Conservation (phyloP, 768 basidiomycete species). For the Mycena leptocephala region DNA sequence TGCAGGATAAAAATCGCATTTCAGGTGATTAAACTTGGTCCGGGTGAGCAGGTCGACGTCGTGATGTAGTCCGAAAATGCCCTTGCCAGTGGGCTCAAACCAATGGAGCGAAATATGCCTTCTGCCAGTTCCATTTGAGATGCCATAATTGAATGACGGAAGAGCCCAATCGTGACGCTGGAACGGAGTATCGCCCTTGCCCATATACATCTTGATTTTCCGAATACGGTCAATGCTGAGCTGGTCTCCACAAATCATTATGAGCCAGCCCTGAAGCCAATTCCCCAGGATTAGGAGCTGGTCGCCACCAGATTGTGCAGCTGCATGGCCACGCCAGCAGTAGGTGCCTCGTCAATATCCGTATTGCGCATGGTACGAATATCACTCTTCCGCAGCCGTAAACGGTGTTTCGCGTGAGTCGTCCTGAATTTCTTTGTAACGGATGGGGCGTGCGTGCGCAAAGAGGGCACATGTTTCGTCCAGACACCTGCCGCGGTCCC, state of each 20-base stretch:
- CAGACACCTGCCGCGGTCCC: not conserved
- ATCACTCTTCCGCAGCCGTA: constrained; percentile 28
- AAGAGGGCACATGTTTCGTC: not conserved
- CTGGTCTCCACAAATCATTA: constrained; percentile 39
- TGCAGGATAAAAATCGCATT: constrained; percentile 36
- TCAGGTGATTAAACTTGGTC: constrained; percentile 29
- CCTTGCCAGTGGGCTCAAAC: constrained; percentile 3
- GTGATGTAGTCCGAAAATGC: constrained; percentile 23
- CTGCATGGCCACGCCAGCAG: constrained; percentile 1
- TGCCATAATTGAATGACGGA: constrained; percentile 40
- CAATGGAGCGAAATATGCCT: constrained; percentile 36
- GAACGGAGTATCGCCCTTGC: constrained; percentile 16
- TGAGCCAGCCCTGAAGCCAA: constrained; percentile 19
- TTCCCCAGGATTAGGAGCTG: constrained; percentile 27
- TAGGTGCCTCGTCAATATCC: constrained; percentile 34
- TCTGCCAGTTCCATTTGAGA: constrained; percentile 36
- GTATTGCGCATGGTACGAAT: constrained; percentile 28
- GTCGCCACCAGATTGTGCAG: constrained; percentile 23
- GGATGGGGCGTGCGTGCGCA: not conserved
- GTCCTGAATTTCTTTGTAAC: constrained; percentile 15
- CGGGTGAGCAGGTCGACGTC: constrained; percentile 15
- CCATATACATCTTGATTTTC: constrained; percentile 32
- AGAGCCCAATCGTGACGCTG: constrained; percentile 34
- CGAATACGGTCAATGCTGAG: constrained; percentile 34
- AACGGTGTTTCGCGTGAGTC: constrained; percentile 19